Base-by-base conservation (phyloP, 345 rosid genomes). In the Limnanthes douglasii region DNA sequence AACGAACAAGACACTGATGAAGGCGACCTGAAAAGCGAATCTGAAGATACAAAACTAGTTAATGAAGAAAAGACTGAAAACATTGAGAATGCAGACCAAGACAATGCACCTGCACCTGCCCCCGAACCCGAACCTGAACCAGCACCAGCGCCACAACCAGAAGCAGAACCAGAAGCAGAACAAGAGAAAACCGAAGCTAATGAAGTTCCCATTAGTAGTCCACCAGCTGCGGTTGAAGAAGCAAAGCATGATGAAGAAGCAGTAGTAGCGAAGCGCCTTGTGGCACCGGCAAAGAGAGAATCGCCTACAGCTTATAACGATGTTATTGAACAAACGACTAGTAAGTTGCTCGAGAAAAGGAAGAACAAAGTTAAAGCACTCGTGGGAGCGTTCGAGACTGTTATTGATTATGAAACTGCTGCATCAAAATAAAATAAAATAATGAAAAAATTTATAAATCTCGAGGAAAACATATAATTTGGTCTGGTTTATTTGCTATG, bases 341-440 rank as follows among this genome's bases (percentile, higher is more conserved):
- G 68, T 49, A 86, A 67, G 63, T 65, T 82, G 10, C 61, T 70
- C 25, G 73, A 65, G 59, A 52, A 55, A 54, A 82, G 74, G 66
- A 82, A 61, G 73, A 86, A 75, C 83, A 86, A 71, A 41, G 97
- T 86, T 37, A 66, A 41, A 34, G 93, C 94, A 24, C 53, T 86
- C 43, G 97, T 70, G 11, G 94, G 97, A 18, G 97, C 97, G 12
- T 86, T 86, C 34, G 75, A 86, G 70, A 78, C 85, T 11, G 97
- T 78, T 54, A 86, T 86, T 12, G 90, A 74, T 47, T 68, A 78
- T 37, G 81, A 86, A 68, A 46, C 88, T 30, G 62, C 65, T 12
- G 50, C 57, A 25, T 56, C 78, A 38, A 70, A 67, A 56, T 60
- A 53, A 61, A 24, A 25, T 29, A 27, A 11, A 31, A 31, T 28